Conservation (phyloP, 352 stramenopile species). For the Phytophthora hybrid region DNA sequence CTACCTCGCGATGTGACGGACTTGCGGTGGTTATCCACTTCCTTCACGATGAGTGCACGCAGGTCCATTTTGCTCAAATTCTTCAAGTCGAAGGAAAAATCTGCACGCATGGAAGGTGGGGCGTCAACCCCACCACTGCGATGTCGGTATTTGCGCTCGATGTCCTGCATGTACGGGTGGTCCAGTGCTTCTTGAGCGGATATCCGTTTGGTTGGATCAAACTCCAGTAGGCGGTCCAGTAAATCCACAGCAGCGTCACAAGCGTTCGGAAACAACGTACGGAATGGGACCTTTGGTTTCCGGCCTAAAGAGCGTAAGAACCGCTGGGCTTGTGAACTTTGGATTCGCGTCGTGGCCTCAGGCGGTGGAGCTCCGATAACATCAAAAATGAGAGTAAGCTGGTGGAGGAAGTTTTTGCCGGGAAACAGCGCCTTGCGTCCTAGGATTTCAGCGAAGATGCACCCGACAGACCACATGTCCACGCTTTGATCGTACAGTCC, state of each 20-base stretch:
- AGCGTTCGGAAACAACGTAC: conserved; percentile 59
- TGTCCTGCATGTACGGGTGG: conserved; percentile 77
- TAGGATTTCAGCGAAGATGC: conserved; percentile 85
- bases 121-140: conserved; percentile 43
- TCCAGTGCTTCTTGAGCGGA: conserved; percentile 65
- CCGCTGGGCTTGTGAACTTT: conserved; percentile 75
- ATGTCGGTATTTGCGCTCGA: conserved; percentile 72
- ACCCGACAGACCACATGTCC: conserved; percentile 93
- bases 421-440: conserved; percentile 79
- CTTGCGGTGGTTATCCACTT: conserved; percentile 70
- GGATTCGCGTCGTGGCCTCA: conserved; percentile 59
- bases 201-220: conserved; percentile 67
- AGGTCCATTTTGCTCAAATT: conserved; percentile 79
- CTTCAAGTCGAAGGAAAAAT: conserved; percentile 82
- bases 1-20: conserved; percentile 7
- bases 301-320: conserved; percentile 75
- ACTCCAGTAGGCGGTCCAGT: conserved; percentile 69
- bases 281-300: conserved; percentile 64
- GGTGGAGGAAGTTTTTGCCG: conserved; percentile 84
- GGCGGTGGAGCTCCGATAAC: conserved; percentile 68
- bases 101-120: conserved; percentile 44
- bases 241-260: conserved; percentile 67
- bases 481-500: conserved; percentile 88
- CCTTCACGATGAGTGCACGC: conserved; percentile 70
- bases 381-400: conserved; percentile 83